Base-by-base conservation (phyloP, 2,329 filamentous ascomycete species). In the Neonectria neomacrospora region DNA sequence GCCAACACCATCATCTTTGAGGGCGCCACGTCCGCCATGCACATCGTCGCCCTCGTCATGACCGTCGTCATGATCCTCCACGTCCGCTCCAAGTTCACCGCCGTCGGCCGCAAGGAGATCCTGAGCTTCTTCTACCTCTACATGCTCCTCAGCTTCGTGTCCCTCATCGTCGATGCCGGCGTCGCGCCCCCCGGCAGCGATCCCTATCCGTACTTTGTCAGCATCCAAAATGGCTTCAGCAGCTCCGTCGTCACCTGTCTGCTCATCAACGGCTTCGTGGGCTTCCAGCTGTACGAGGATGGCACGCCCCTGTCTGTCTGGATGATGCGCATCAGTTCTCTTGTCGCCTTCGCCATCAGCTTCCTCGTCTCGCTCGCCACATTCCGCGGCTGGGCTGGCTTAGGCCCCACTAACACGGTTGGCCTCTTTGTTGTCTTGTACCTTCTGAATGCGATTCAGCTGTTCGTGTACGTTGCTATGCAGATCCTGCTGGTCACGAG, bases 1-100 rank as follows among this genome's bases (percentile, higher is more conserved):
- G 96, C 94, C 71, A 99, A 99, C 82, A 99, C 96, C 42, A 95
- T 98, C 81, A 99, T 99, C 75, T 99, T 99, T 78, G 90, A 98
- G 81, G 93, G 90, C 75, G 96, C 94, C 28, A 90, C 94, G 22
- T 93, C 92, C 66, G 94, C 95, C 75, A 92, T 96, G 81, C 96
- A 99, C 80, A 98, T 99, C 70, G 82, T 91, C 61, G 93, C 95
- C 14, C 83, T 99, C 63, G 83, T 90, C 72, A 97, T 99, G 95
- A 96, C 94, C 4, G 91, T 95, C 9, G 91, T 97, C 74, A 99
- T 99, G 96, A 94, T 99, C 66, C 85, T 99, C 68, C 96, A 99
- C 79, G 92, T 99, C 67, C 88, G 96, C 73, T 95, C 93, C 73
- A 99, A 99, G 81, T 99, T 99, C 79, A 99, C 96, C 22, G 96